Evolutionary conservation across 805 yeast species (phyloP).

Genomic region (Candida bentonensis): DNA sequence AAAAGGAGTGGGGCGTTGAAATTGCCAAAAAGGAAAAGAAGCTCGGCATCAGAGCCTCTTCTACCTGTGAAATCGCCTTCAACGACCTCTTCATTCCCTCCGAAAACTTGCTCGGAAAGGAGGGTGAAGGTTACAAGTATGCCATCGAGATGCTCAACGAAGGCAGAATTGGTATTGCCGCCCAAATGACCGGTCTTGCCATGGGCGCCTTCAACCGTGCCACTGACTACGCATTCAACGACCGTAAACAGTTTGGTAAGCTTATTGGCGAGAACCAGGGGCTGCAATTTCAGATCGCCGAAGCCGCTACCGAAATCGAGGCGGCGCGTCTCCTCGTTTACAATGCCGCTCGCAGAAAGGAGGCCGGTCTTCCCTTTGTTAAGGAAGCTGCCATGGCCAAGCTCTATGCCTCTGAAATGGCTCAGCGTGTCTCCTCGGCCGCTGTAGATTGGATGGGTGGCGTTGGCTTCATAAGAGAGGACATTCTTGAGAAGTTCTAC

Average conservation of each 20-base stretch:
- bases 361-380: constrained; percentile 25
- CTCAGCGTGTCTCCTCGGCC: constrained; percentile 25
- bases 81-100: constrained; percentile 29
- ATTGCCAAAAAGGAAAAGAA: constrained; percentile 32
- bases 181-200: constrained; percentile 32
- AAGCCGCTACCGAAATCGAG: constrained; percentile 30
- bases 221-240: constrained; percentile 23
- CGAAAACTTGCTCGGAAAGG: constrained; percentile 28
- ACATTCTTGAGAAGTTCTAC: constrained; percentile 27
- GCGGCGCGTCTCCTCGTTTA: constrained; percentile 28
- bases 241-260: constrained; percentile 30
- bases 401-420: constrained; percentile 27
- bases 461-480: constrained; percentile 32
- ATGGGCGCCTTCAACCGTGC: constrained; percentile 30
- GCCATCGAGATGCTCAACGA: constrained; percentile 31
- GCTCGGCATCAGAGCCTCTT: constrained; percentile 29
- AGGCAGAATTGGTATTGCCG: constrained; percentile 33
- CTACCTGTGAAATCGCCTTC: constrained; percentile 27
- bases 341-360: constrained; percentile 33
- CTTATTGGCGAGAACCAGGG: constrained; percentile 31
- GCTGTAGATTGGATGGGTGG: constrained; percentile 37
- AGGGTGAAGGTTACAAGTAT: constrained; percentile 31
- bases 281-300: constrained; percentile 33
- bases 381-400: constrained; percentile 35
- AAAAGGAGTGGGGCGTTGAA: constrained; percentile 26